Conservation (phyloP, 768 basidiomycete genomes). For the Lentinula lateritia region DNA sequence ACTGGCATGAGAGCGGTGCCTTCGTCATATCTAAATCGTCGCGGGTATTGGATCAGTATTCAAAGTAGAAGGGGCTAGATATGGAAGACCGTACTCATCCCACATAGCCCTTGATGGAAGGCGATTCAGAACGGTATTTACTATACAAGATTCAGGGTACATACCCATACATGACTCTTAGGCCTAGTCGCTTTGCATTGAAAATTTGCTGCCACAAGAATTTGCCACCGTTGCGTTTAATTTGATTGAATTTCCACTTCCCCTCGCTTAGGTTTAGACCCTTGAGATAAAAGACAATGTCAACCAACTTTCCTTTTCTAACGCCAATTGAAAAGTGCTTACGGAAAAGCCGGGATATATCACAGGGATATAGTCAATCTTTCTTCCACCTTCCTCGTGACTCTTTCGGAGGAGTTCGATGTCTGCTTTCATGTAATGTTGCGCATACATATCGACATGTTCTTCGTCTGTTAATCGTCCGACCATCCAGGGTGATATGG, state of each 20-base stretch:
- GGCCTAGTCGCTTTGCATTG: conserved; percentile 59
- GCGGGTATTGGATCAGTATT: background rate
- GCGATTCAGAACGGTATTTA: background rate
- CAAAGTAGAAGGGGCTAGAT: background rate
- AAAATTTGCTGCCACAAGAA: conserved; percentile 79
- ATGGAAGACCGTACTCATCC: conserved; percentile 54
- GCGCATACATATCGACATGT: conserved; percentile 60
- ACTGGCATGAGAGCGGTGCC: conserved; percentile 80
- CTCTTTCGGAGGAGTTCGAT: conserved; percentile 49
- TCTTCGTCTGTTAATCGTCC: conserved; percentile 59
- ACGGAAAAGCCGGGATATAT: conserved; percentile 81
- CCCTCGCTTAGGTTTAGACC: conserved; percentile 69
- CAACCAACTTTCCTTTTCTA: background rate
- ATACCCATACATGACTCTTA: conserved; percentile 50
- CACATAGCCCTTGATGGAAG: conserved; percentile 63
- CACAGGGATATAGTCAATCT: conserved; percentile 79
- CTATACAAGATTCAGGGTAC: background rate
- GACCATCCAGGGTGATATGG: conserved; percentile 80
- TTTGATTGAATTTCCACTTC: conserved; percentile 68
- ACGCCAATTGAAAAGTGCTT: conserved; percentile 21
- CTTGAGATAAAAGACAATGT: conserved; percentile 25
- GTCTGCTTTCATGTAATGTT: conserved; percentile 60
- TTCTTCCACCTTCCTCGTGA: conserved; percentile 39
- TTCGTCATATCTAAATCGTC: conserved; percentile 66
- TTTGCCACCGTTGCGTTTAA: conserved; percentile 64